These are phyloP conservation scores for Nicotiana noctiflora DNA, from an alignment of 257 asterid genomes.

Conservation along the genomic window DNA sequence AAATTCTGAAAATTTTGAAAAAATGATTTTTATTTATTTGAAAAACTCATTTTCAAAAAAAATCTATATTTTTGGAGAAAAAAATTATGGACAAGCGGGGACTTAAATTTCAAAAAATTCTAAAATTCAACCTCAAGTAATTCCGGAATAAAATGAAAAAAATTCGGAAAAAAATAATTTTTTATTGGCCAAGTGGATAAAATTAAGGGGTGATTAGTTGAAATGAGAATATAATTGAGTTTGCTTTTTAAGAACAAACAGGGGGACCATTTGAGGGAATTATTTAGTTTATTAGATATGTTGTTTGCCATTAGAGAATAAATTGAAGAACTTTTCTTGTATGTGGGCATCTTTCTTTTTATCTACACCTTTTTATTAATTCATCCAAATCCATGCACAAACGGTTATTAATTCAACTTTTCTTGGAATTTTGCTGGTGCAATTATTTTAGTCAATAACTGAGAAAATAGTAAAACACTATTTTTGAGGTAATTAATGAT, in stretches of 20 bases:
- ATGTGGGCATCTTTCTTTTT: constrained; percentile 27
- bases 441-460: constrained; percentile 20
- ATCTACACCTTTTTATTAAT: constrained; percentile 8
- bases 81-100: too few species aligned
- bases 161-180: too few species aligned
- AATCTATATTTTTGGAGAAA: too few species aligned
- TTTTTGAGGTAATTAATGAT: constrained; percentile 5
- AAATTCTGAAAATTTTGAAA: too few species aligned
- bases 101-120: too few species aligned
- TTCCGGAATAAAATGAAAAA: too few species aligned
- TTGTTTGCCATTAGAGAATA: constrained; percentile 47
- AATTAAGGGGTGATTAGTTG: constrained; percentile 18
- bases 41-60: too few species aligned
- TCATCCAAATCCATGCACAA: constrained; percentile 8
- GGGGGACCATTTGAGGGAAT: constrained; percentile 30
- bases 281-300: constrained; percentile 24
- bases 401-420: constrained; percentile 2
- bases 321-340: not conserved
- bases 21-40: too few species aligned
- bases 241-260: constrained; percentile 35
- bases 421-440: constrained; percentile 9
- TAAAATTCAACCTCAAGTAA: too few species aligned
- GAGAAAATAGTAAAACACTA: not conserved
- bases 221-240: constrained; percentile 33
- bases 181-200: too few species aligned